These are phyloP conservation scores for Chrysoporthe austroafricana DNA, from an alignment of 2,329 filamentous ascomycete species.

Conservation along the genomic window DNA sequence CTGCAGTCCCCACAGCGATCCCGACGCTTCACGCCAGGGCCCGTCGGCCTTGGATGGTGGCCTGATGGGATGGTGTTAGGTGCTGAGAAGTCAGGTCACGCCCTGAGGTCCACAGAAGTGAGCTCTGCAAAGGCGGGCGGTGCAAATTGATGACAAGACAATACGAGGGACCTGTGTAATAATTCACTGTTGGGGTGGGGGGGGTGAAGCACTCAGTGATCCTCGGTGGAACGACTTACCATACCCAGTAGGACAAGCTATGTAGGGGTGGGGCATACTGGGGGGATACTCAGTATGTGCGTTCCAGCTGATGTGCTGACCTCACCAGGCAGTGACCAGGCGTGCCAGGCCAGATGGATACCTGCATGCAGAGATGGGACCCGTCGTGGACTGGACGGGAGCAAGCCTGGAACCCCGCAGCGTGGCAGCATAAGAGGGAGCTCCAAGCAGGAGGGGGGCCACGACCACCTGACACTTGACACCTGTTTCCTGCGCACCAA, in stretches of 20 bases:
- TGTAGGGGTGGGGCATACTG: background rate
- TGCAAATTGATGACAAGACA: background rate
- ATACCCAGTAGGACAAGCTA: background rate
- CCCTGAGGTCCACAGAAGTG: background rate
- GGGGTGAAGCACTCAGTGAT: background rate
- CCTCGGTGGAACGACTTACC: background rate
- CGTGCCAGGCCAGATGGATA: background rate
- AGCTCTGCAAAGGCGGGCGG: background rate
- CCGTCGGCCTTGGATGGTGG: background rate
- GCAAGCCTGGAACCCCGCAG: slow-evolving; percentile 11
- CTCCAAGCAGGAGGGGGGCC: background rate
- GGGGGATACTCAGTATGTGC: background rate
- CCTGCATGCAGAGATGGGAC: slow-evolving; percentile 9
- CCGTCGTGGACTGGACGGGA: background rate
- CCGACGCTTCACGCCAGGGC: slow-evolving; percentile 6
- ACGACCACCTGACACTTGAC: background rate
- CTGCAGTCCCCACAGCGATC: slow-evolving; percentile 13
- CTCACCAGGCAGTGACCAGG: background rate
- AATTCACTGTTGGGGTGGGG: background rate
- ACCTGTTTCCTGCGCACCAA: slow-evolving; percentile 4
- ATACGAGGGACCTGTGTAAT: background rate
- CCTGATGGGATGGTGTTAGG: slow-evolving; percentile 8
- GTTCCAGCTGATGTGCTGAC: background rate
- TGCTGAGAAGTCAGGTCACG: slow-evolving; percentile 1
- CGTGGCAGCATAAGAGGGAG: slow-evolving; percentile 1